A percentile compares a stretch with the other conserved stretches of the same genome.
These are phyloP conservation scores for Tulasnella sp. DNA, from an alignment of 768 basidiomycete species.

Conservation along the genomic window DNA sequence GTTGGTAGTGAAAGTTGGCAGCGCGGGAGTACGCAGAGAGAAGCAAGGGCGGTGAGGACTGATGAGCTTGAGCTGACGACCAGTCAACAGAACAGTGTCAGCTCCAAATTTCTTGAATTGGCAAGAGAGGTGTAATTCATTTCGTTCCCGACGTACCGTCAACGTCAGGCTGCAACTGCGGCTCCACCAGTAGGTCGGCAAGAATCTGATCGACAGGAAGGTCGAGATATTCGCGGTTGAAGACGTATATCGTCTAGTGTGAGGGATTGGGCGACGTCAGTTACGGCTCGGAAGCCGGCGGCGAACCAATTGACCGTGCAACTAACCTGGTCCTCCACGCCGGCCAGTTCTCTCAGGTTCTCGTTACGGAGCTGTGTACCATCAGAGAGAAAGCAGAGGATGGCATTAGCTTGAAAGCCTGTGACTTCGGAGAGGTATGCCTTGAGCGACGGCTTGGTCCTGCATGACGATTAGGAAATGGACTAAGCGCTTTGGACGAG, in stretches of 20 bases:
- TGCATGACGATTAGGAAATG: neutral
- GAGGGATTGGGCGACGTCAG: neutral
- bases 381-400: constrained; percentile 70
- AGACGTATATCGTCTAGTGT: constrained; percentile 60
- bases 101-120: neutral
- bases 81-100: neutral
- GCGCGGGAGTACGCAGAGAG: constrained; percentile 55
- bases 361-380: constrained; percentile 58
- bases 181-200: constrained; percentile 45
- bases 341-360: constrained; percentile 66
- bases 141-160: constrained; percentile 41
- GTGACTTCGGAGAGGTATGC: constrained; percentile 58
- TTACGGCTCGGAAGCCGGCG: neutral
- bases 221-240: constrained; percentile 72
- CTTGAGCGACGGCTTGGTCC: constrained; percentile 34
- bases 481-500: neutral
- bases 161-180: constrained; percentile 54
- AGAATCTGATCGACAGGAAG: constrained; percentile 55
- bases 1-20: constrained; percentile 16
- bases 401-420: constrained; percentile 54
- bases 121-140: neutral
- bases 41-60: constrained; percentile 33
- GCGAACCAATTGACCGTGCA: neutral
- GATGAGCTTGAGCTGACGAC: neutral
- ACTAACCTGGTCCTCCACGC: constrained; percentile 61